Percentiles rank a stretch among this genome's conserved stretches.
These are phyloP conservation scores for Malassezia brasiliensis DNA, from an alignment of 1,284 basidiomycete genomes.

Conservation along the genomic window DNA sequence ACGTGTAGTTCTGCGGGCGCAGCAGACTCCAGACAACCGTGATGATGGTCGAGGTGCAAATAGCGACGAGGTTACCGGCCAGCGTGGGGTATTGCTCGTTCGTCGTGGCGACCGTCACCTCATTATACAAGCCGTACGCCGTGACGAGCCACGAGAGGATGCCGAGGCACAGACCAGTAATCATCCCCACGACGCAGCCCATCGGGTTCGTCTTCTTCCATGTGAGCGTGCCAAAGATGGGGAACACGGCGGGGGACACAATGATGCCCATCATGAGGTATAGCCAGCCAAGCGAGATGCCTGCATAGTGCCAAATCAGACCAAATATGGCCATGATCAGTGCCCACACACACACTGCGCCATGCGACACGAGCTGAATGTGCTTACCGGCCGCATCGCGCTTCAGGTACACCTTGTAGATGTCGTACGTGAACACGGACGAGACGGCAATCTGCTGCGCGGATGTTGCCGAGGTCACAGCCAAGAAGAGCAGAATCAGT, in stretches of 20 bases:
- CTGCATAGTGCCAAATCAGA: constrained; percentile 75
- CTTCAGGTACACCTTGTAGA: constrained; percentile 63
- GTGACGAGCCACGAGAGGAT: constrained; percentile 75
- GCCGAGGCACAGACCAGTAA: constrained; percentile 63
- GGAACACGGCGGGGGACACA: constrained; percentile 73
- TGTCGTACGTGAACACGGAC: constrained; percentile 52
- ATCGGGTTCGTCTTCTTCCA: constrained; percentile 35
- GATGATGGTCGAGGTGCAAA: constrained; percentile 70
- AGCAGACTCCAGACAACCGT: constrained; percentile 52
- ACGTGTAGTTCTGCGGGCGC: constrained; percentile 38
- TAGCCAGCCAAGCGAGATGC: constrained; percentile 59
- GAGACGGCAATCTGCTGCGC: constrained; percentile 80
- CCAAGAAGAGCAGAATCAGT: constrained; percentile 59
- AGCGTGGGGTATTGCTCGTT: constrained; percentile 59
- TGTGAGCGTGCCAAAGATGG: constrained; percentile 64
- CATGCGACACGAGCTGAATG: constrained; percentile 59
- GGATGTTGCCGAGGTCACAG: constrained; percentile 68
- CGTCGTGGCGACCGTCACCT: constrained; percentile 60
- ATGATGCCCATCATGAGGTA: constrained; percentile 63
- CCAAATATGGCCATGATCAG: constrained; percentile 71
- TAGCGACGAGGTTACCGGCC: constrained; percentile 75
- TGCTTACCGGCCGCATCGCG: constrained; percentile 57
- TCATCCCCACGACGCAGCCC: constrained; percentile 56
- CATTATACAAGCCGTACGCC: constrained; percentile 61
- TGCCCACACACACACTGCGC: constrained; percentile 58